Evolutionary conservation across 176 grass and related monocot species (phyloP).

Genomic region (Triticum dicoccoides): DNA sequence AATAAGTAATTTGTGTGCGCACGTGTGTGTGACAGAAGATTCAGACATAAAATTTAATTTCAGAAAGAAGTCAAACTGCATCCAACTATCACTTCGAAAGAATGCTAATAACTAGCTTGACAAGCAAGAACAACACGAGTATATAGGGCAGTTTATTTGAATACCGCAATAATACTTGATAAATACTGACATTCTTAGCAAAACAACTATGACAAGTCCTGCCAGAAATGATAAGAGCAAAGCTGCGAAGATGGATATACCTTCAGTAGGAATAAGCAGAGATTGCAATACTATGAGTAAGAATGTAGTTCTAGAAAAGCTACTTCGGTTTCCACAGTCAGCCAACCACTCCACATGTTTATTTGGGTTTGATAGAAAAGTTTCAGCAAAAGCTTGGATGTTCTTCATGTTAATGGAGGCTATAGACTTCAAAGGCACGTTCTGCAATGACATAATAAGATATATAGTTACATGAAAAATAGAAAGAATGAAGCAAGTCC

Average conservation of each 20-base stretch:
- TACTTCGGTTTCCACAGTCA: slow-evolving; percentile 51
- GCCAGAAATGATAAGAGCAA: slow-evolving; percentile 19
- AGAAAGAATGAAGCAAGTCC: not conserved
- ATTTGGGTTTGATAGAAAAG: slow-evolving; percentile 52
- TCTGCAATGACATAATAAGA: slow-evolving; percentile 44
- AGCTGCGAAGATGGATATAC: slow-evolving; percentile 34
- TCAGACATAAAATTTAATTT: slow-evolving; percentile 6
- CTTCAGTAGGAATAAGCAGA: slow-evolving; percentile 50
- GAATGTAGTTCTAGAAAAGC: slow-evolving; percentile 62
- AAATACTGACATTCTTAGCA: not conserved
- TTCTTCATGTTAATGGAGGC: slow-evolving; percentile 75
- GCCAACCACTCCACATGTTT: slow-evolving; percentile 67
- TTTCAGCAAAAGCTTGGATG: slow-evolving; percentile 68
- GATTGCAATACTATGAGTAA: slow-evolving; percentile 72
- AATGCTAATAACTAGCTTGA: slow-evolving; percentile 8
- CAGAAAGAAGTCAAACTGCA: not conserved
- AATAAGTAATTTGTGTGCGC: not conserved
- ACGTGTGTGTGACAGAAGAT: not conserved
- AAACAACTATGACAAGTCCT: slow-evolving; percentile 3
- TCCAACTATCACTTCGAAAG: not conserved
- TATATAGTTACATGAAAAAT: slow-evolving; percentile 16
- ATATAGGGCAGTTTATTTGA: not conserved
- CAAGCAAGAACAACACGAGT: not conserved
- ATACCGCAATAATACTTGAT: not conserved
- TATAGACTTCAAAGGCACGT: slow-evolving; percentile 45